Base-by-base conservation (phyloP, 495 filamentous ascomycete species). In the Niebla homalea region DNA sequence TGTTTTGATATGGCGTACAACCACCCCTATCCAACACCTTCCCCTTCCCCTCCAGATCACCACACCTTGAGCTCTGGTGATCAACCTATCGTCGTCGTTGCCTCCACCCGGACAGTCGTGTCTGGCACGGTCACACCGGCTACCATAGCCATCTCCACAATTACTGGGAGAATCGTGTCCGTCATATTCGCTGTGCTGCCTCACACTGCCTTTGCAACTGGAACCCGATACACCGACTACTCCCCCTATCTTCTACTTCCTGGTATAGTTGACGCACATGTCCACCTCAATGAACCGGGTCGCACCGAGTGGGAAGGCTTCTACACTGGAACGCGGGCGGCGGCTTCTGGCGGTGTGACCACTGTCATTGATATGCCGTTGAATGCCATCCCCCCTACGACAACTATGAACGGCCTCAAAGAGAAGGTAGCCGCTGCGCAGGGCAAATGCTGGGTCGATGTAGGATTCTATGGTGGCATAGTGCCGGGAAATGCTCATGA, bases 251-350 rank as follows among this genome's bases (percentile, higher is more conserved):
- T 95, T 18, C 70, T 98, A 32, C 77, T 98, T 29, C 92, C 92
- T 0, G 92, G 92, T 18, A 72, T 98, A 32, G 92, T 98, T 11
- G 92, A 98, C 65, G 92, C 92, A 15, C 92, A 98, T 64, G 92
- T 98, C 29, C 92, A 98, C 66, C 79, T 98, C 58, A 98, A 98
- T 60, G 92, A 98, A 70, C 92, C 92, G 0, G 92, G 92, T 42
- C 76, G 92, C 19, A 97, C 92, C 36, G 92, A 98, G 79, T 98
- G 92, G 92, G 92, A 98, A 61, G 92, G 92, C 21, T 98, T 98
- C 74, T 80, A 81, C 65, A 93, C 88, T 2, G 92, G 92, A 39
- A 97, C 92, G 23, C 76, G 82, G 62, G 92, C 92, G 21, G 92
- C 92, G 10, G 92, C 92, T 45, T 94, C 89, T 63, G 92, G 92